A percentile compares a stretch with the other conserved stretches of the same genome.
Conservation (phyloP, 805 yeast genomes). For the Wickerhamomyces bisporus region DNA sequence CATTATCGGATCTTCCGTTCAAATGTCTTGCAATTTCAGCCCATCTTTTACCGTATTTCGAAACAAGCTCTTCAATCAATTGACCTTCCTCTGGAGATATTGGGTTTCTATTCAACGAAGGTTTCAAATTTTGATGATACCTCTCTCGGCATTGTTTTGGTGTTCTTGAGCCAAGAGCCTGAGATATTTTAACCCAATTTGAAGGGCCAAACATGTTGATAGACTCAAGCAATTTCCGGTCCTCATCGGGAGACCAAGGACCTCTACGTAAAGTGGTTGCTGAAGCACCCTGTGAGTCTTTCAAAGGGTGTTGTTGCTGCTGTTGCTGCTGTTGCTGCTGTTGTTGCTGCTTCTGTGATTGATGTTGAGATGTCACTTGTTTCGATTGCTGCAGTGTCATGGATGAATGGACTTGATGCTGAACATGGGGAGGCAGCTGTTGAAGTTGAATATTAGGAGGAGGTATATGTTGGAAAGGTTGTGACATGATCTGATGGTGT, state of each 20-base stretch:
- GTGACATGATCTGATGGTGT: background rate
- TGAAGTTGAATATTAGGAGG: constrained; percentile 8
- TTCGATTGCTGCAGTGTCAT: constrained; percentile 4
- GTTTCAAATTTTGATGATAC: constrained; percentile 87
- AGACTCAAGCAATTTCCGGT: constrained; percentile 61
- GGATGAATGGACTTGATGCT: no score
- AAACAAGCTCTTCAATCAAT: constrained; percentile 73
- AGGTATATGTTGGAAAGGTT: constrained; percentile 8
- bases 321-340: background rate
- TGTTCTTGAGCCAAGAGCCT: constrained; percentile 65
- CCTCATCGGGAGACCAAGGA: constrained; percentile 89
- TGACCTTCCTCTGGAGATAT: constrained; percentile 82
- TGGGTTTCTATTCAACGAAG: constrained; percentile 74
- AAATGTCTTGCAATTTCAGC: constrained; percentile 88
- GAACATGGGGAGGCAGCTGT: constrained; percentile 10
- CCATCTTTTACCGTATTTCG: constrained; percentile 82
- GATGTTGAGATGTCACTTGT: constrained; percentile 3
- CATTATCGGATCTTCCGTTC: constrained; percentile 85
- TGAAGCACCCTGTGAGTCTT: constrained; percentile 1
- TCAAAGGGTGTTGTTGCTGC: constrained; percentile 1
- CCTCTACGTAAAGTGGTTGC: constrained; percentile 48
- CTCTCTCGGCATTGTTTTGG: constrained; percentile 92
- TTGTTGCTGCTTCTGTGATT: constrained; percentile 3
- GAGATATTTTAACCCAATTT: constrained; percentile 86
- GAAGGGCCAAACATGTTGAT: constrained; percentile 71